A percentile compares a stretch with the other conserved stretches of the same genome.
These are phyloP conservation scores for Histomonas meleagridis DNA, from an alignment of 208 protist genomes.

Conservation along the genomic window DNA sequence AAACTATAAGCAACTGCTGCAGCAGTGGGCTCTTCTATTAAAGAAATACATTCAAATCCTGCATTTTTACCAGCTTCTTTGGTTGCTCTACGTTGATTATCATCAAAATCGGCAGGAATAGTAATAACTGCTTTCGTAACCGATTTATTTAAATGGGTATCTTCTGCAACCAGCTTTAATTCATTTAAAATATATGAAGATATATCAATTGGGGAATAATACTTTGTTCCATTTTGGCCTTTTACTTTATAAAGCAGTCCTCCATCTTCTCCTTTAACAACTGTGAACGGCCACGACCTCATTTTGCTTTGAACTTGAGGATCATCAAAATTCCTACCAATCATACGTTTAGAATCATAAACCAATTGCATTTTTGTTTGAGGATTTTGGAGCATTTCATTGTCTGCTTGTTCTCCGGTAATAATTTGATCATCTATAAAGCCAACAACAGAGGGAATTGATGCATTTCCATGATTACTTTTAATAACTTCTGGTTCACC, in stretches of 20 bases:
- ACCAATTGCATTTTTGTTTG: constrained; percentile 71
- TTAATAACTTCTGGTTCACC: constrained; percentile 63
- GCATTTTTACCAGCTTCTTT: constrained; percentile 91
- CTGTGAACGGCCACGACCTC: constrained; percentile 85
- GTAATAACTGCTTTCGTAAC: constrained; percentile 73
- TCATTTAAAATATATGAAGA: no score
- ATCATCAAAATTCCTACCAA: constrained; percentile 74
- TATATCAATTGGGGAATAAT: no score
- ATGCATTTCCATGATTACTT: constrained; percentile 64
- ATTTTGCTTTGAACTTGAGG: constrained; percentile 73
- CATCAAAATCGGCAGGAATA: constrained; percentile 98
- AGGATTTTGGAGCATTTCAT: constrained; percentile 71
- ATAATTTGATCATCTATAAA: constrained; percentile 70
- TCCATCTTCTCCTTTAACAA: constrained; percentile 61
- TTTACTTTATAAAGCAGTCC: constrained; percentile 65
- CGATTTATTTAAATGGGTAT: no score
- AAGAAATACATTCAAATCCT: constrained; percentile 76
- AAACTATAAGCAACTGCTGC: constrained; percentile 87
- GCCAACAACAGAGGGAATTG: constrained; percentile 71
- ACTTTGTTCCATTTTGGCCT: constrained; percentile 47
- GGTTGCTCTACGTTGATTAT: constrained; percentile 93
- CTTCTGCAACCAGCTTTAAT: no score
- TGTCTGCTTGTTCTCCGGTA: constrained; percentile 71
- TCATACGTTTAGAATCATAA: constrained; percentile 71
- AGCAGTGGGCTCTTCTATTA: constrained; percentile 92